phyloP scores from a whole-genome alignment of 2,329 filamentous ascomycete genomes.

The Colletotrichum sp. region DNA sequence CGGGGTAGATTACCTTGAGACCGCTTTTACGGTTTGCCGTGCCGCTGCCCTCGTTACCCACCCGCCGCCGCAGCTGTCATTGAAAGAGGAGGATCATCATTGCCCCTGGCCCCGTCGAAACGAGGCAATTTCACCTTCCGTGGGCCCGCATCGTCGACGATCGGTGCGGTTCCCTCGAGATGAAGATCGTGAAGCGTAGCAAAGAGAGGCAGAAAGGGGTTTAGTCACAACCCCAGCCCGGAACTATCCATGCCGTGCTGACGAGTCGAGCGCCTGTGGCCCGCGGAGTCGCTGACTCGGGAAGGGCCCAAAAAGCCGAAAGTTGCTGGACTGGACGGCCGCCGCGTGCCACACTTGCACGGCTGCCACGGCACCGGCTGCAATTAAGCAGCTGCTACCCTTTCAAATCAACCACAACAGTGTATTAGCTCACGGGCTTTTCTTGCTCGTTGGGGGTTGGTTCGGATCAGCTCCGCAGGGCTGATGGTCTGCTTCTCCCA shows the following conservation, averaged over 20 bases:
- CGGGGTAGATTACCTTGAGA: not conserved
- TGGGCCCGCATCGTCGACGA: not conserved
- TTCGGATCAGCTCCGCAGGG: not conserved
- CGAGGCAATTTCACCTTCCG: not conserved
- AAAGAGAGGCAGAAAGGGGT: not conserved
- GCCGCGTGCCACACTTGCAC: not conserved
- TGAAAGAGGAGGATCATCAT: not conserved
- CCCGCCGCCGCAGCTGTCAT: not conserved
- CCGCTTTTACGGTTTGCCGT: not conserved
- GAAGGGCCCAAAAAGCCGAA: not conserved
- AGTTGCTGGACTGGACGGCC: not conserved
- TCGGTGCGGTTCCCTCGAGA: not conserved
- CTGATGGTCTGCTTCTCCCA: not conserved
- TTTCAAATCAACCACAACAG: not conserved
- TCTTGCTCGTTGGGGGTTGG: not conserved
- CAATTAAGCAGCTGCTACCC: not conserved
- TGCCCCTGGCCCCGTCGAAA: not conserved
- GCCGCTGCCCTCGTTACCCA: not conserved
- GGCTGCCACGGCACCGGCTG: not conserved
- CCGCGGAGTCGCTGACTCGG: not conserved
- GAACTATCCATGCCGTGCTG: not conserved
- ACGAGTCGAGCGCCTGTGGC: not conserved
- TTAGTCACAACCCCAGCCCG: not conserved
- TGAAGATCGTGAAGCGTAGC: not conserved
- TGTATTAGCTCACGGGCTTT: not conserved